Percentiles rank a stretch among this genome's conserved stretches.
Evolutionary conservation across 2,329 filamentous ascomycete species (phyloP).

Genomic region (Aspergillus tanneri): DNA sequence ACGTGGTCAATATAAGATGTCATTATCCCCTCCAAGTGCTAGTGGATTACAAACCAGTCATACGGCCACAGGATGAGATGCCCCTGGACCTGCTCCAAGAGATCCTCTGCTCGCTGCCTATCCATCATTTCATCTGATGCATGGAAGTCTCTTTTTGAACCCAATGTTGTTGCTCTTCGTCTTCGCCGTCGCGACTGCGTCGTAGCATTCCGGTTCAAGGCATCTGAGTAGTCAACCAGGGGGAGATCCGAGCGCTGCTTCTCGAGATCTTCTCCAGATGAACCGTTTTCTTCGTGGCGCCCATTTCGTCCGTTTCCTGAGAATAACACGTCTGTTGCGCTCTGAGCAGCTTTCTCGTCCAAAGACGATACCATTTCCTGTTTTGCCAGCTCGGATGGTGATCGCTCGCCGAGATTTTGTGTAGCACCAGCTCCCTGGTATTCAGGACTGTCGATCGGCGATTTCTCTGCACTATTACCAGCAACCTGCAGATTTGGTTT

Average conservation of each 20-base stretch:
- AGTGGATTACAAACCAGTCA: constrained; percentile 64
- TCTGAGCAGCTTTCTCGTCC: constrained; percentile 47
- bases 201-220: constrained; percentile 39
- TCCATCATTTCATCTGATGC: constrained; percentile 72
- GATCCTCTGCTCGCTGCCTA: constrained; percentile 73
- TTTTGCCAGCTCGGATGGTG: constrained; percentile 31
- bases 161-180: constrained; percentile 47
- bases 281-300: constrained; percentile 26
- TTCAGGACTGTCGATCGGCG: constrained; percentile 37
- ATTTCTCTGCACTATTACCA: constrained; percentile 31
- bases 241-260: constrained; percentile 31
- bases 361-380: constrained; percentile 33
- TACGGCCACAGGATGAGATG: constrained; percentile 91
- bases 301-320: constrained; percentile 25
- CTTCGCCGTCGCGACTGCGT: constrained; percentile 39
- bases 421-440: constrained; percentile 35
- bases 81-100: constrained; percentile 80
- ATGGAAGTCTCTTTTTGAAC: constrained; percentile 49
- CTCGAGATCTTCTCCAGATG: constrained; percentile 32
- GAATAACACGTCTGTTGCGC: constrained; percentile 28
- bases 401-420: constrained; percentile 34
- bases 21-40: constrained; percentile 9
- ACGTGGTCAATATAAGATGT: constrained; percentile 13
- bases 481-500: constrained; percentile 26
- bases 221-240: constrained; percentile 42